phyloP scores from a whole-genome alignment of 805 yeast species.

The Soucietia sequanensis region DNA sequence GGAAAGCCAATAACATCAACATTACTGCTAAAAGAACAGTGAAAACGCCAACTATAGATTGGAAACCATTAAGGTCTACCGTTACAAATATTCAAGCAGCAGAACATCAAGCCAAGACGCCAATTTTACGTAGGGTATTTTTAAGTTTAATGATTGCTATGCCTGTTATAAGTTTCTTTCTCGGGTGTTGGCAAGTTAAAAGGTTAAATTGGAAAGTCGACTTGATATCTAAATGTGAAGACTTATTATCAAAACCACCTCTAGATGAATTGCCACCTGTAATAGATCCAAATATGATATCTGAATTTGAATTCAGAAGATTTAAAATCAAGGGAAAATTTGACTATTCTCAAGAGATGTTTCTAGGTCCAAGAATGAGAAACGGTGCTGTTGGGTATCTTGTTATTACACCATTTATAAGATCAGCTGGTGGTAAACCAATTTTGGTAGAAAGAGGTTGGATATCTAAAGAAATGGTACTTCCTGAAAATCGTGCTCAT shows the following conservation, averaged over 20 bases:
- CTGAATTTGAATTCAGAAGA: conserved; percentile 77
- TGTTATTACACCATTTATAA: conserved; percentile 76
- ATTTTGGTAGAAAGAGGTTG: conserved; percentile 89
- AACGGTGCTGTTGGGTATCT: conserved; percentile 72
- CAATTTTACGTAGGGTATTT: conserved; percentile 36
- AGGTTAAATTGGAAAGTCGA: conserved; percentile 86
- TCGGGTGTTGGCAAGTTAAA: conserved; percentile 92
- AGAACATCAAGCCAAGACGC: conserved; percentile 38
- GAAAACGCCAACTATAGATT: conserved; percentile 73
- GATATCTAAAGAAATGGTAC: conserved; percentile 68
- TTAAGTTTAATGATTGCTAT: conserved; percentile 60
- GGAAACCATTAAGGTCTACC: conserved; percentile 71
- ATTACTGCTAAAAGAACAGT: conserved; percentile 25
- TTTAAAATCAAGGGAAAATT: conserved; percentile 76
- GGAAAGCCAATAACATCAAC: too few species aligned
- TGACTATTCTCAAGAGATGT: conserved; percentile 82
- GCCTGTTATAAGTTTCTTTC: conserved; percentile 81
- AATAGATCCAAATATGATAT: conserved; percentile 62
- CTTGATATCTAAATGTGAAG: conserved; percentile 80
- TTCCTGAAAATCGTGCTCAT: conserved; percentile 48
- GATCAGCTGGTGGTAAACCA: conserved; percentile 73
- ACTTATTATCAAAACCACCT: conserved; percentile 71
- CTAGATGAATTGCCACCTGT: conserved; percentile 62
- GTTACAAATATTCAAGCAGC: conserved; percentile 34
- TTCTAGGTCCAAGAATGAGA: conserved; percentile 84